Evolutionary conservation across 495 filamentous ascomycete genomes (phyloP), one percentile per base, ranked within the genome.

Genomic region (Tuber brumale): DNA sequence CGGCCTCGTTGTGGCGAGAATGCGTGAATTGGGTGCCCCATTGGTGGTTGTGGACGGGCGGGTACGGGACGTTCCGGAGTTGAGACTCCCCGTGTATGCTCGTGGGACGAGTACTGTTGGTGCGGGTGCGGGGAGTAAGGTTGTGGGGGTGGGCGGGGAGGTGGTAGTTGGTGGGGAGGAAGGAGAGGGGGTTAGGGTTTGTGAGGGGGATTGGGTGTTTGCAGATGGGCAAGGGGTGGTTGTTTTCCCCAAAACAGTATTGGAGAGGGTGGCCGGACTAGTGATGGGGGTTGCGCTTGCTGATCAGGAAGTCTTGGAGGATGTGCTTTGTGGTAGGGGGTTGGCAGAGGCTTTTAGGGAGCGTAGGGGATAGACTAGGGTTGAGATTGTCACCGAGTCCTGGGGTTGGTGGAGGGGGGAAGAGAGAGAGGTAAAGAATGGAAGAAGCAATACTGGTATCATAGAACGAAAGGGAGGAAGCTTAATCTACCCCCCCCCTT

Each of bases 1-100:
- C 44, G 91, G 90, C 3, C 91, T 92, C 74, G 90, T 92, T 86
- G 91, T 89, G 2, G 84, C 86, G 19, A 84, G 91, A 39, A 89
- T 92, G 87, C 88, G 87, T 74, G 76, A 83, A 10, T 83, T 88
- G 0, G 87, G 84, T 1, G 87, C 87, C 0, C 83, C 82, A 72
- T 89, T 84, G 19, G 86, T 88, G 5, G 84, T 92, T 31, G 88
- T 91, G 0, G 85, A 86, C 74, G 91, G 91, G 0, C 82, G 90
- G 43, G 87, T 90, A 1, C 85, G 91, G n/a, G 91, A 93, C 84
- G 75, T 92, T 46, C 84, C 76, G 0, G 87, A 90, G 76, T 77
- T 92, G 69, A 81, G 79, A 27, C 18, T 35, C 7, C 80, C 87
- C 85, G 85, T 90, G 69, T 92, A 90, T 88, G 85, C 88, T 0